phyloP scores from a whole-genome alignment of 2,329 filamentous ascomycete species.

The Alternaria angustiovoidea region DNA sequence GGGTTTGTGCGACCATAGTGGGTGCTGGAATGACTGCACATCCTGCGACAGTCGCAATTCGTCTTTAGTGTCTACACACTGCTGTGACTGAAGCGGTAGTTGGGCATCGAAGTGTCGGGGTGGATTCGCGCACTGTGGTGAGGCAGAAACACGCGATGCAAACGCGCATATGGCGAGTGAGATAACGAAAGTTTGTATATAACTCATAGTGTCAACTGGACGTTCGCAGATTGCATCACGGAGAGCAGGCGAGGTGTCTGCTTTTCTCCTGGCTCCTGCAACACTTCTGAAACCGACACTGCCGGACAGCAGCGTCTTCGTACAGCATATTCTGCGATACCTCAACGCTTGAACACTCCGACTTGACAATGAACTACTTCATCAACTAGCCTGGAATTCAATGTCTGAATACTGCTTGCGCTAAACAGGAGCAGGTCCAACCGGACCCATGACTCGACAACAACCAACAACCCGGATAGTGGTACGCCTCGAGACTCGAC shows the following conservation, averaged over 20 bases:
- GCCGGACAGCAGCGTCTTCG: not conserved
- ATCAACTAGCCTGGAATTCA: not conserved
- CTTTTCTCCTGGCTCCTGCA: slow-evolving; percentile 21
- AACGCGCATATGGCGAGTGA: slow-evolving; percentile 14
- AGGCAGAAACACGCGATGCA: slow-evolving; percentile 3
- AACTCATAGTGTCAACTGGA: slow-evolving; percentile 20
- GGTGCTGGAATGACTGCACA: slow-evolving; percentile 6
- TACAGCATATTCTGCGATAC: not conserved
- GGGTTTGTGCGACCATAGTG: slow-evolving; percentile 24
- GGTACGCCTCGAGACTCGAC: not conserved
- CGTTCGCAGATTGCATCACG: slow-evolving; percentile 4
- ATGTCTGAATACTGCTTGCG: not conserved
- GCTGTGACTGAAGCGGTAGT: slow-evolving; percentile 16
- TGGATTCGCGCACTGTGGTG: slow-evolving; percentile 17
- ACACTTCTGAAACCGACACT: slow-evolving; percentile 29
- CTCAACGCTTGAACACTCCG: not conserved
- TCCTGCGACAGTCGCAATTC: not conserved
- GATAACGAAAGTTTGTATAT: slow-evolving; percentile 7
- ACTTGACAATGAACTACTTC: not conserved
- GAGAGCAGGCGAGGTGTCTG: slow-evolving; percentile 14
- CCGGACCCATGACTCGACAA: not conserved
- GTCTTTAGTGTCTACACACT: slow-evolving; percentile 9
- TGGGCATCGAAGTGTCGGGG: slow-evolving; percentile 19
- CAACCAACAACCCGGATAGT: not conserved
- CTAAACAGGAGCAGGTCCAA: not conserved